These are phyloP conservation scores for Colletotrichum falcatum DNA, from an alignment of 2,329 filamentous ascomycete species.

Conservation along the genomic window DNA sequence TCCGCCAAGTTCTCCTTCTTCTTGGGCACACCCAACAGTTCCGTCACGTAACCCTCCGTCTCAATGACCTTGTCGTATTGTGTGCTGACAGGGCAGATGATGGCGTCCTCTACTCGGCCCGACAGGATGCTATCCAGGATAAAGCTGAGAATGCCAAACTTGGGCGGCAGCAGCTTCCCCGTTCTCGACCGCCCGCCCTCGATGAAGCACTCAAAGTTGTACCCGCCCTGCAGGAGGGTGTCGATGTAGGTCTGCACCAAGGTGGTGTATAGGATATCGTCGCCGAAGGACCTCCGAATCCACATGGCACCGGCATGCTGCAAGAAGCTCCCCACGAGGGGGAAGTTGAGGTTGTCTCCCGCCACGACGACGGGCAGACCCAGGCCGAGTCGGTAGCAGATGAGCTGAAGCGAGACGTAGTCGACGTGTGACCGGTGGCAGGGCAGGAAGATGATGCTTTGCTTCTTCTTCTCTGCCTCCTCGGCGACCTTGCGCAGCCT, in stretches of 20 bases:
- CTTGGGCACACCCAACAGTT: constrained; percentile 93
- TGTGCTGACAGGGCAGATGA: constrained; percentile 95
- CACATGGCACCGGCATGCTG: constrained; percentile 98
- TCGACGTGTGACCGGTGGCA: constrained; percentile 97
- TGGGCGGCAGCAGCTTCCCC: constrained; percentile 91
- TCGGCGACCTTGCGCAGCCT: constrained; percentile 85
- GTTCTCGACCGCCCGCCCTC: constrained; percentile 94
- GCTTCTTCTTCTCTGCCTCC: constrained; percentile 85
- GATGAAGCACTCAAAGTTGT: constrained; percentile 97
- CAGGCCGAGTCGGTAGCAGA: constrained; percentile 93
- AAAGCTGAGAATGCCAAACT: constrained; percentile 95
- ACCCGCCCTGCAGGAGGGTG: constrained; percentile 88
- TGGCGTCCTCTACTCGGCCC: constrained; percentile 87
- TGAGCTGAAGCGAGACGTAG: constrained; percentile 93
- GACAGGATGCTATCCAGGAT: constrained; percentile 91
- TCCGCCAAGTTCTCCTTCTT: constrained; percentile 93
- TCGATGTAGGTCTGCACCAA: constrained; percentile 98
- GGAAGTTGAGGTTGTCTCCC: constrained; percentile 96
- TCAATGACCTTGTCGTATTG: constrained; percentile 99
- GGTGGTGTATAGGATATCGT: constrained; percentile 89
- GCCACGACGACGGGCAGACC: constrained; percentile 92
- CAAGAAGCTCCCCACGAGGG: constrained; percentile 87
- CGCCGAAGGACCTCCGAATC: constrained; percentile 92
- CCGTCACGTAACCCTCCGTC: constrained; percentile 95
- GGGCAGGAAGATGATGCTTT: constrained; percentile 95